Conservation (phyloP, 441 rosid species). For the Jatropha podagrica region DNA sequence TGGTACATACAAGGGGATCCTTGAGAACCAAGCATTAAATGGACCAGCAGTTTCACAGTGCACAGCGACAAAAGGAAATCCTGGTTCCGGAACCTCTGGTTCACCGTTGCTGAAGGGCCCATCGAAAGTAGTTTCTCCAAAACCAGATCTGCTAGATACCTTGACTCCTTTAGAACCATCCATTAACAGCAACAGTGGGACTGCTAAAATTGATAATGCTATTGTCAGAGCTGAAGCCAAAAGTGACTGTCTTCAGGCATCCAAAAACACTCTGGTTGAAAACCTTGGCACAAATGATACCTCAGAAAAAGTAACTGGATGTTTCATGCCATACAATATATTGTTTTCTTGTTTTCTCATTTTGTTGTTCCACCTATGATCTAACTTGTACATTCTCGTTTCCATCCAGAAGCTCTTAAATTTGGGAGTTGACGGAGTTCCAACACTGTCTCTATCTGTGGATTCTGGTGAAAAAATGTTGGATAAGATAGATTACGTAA, state of each 20-base stretch:
- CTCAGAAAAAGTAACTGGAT: constrained; percentile 41
- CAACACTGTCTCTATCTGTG: constrained; percentile 17
- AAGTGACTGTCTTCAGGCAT: constrained; percentile 21
- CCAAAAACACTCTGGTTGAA: constrained; percentile 19
- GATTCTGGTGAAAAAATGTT: constrained; percentile 14
- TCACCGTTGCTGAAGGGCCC: constrained; percentile 22
- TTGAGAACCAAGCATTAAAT: constrained; percentile 28
- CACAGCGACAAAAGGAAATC: constrained; percentile 28
- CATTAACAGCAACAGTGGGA: constrained; percentile 17
- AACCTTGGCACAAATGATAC: constrained; percentile 18
- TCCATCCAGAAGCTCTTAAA: constrained; percentile 33
- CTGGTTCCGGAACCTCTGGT: constrained; percentile 22
- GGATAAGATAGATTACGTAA: constrained; percentile 9
- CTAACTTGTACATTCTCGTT: constrained; percentile 24
- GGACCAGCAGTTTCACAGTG: constrained; percentile 18
- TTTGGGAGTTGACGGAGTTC: constrained; percentile 14
- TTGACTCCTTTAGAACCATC: constrained; percentile 17
- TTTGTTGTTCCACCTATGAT: neutral
- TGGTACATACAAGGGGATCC: constrained; percentile 27
- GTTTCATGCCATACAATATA: constrained; percentile 10
- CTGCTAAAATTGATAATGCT: constrained; percentile 26
- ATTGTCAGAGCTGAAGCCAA: constrained; percentile 23
- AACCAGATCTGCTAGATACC: constrained; percentile 19
- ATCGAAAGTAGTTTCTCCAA: constrained; percentile 22
- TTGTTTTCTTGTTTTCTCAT: neutral